Base-by-base conservation (phyloP, 768 basidiomycete genomes). In the Lenzites betulinus region DNA sequence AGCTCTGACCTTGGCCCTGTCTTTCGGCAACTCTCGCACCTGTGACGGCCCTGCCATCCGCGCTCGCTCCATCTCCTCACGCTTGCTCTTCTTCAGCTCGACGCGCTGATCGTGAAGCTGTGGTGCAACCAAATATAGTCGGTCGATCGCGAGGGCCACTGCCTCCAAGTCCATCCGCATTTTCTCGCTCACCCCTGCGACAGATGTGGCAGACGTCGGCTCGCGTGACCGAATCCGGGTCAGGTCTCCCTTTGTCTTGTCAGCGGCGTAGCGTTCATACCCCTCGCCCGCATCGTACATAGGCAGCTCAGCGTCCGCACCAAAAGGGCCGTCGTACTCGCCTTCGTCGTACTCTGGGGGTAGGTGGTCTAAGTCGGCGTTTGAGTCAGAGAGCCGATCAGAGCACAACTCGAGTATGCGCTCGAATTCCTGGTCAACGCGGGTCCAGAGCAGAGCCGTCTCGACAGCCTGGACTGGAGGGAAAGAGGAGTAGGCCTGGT, bases 91-190 rank as follows among this genome's bases (percentile, higher is more conserved):
- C 67, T 88, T 88, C 46, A 96, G 83, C 71, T 95, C 95, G n/a
- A 92, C 93, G 0, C 97, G 86, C 73, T 99, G 96, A 70, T 95
- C 89, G 60, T 89, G 85, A 42, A 98, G 74, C 71, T 96, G 95
- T 0, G 96, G 95, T 0, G 93, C 86, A 30, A 89, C 90, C 8
- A 83, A 73, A 72, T 97, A 93, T 12, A 98, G 76, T 38, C 94
- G 80, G 71, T 96, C 95, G 67, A 99, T 95, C 30, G 97, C 95
- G 71, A 83, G 82, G 0, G 92, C 85, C 46, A 98, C 86, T 12
- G 83, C 80, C 65, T 97, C 94, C 20, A 98, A 78, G 71, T 98
- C 96, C 68, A 90, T 74, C 51, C 85, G 76, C 85, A 88, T 90
- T 78, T 95, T 95, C 73, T 94, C 93, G 71, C 83, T 85, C 42